Evolutionary conservation across 2,329 filamentous ascomycete species (phyloP).

Genomic region (Colletotrichum lupini): DNA sequence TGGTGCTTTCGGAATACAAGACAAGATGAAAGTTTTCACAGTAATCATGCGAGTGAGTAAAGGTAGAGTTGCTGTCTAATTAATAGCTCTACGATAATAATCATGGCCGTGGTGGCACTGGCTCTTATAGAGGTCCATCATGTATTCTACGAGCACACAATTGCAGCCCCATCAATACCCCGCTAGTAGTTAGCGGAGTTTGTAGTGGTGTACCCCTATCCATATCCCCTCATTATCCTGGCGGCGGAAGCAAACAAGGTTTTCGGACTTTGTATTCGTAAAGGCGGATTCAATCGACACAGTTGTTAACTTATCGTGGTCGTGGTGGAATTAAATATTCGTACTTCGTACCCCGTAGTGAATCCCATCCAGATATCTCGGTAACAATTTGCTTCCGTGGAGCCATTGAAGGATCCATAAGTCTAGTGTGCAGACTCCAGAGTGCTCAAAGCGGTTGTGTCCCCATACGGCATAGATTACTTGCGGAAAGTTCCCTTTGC

Average conservation of each 20-base stretch:
- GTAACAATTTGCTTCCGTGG: constrained; percentile 16
- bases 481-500: constrained; percentile 22
- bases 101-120: too few species aligned
- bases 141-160: too few species aligned
- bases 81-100: too few species aligned
- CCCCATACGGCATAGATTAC: constrained; percentile 7
- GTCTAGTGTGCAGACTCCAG: background rate
- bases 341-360: too few species aligned
- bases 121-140: too few species aligned
- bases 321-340: background rate
- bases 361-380: background rate
- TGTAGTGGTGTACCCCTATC: background rate
- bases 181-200: too few species aligned
- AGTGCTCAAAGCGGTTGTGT: background rate
- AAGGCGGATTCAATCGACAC: background rate
- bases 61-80: background rate
- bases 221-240: background rate
- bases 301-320: background rate
- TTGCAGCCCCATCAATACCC: too few species aligned
- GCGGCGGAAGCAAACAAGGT: background rate
- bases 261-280: background rate
- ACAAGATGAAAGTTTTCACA: background rate
- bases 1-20: background rate
- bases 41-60: too few species aligned
- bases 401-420: background rate